Evolutionary conservation across 1,284 basidiomycete species (phyloP).

Genomic region (Cryptococcus amylolentus): DNA sequence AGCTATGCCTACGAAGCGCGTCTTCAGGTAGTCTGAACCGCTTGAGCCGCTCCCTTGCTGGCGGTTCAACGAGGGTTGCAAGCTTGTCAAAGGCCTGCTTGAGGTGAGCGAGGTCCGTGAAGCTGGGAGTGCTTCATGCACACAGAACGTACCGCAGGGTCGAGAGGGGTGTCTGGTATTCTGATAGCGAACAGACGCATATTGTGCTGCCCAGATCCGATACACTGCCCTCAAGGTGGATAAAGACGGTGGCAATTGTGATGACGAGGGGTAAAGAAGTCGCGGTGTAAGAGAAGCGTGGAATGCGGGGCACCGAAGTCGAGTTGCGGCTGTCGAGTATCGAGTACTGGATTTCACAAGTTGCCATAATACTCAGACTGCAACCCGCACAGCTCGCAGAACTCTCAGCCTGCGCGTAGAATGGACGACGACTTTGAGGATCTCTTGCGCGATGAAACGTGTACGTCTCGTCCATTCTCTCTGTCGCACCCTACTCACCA

Average conservation of each 20-base stretch:
- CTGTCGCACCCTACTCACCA: not conserved
- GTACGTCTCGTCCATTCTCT: not conserved
- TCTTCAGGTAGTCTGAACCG: constrained; percentile 32
- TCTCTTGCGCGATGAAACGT: constrained; percentile 11
- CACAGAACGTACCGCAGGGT: constrained; percentile 8
- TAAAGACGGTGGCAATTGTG: too few relatives aligned
- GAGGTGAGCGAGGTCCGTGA: not conserved
- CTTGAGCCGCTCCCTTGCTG: constrained; percentile 24
- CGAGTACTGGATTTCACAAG: not conserved
- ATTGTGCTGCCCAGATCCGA: not conserved
- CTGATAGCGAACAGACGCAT: constrained; percentile 18
- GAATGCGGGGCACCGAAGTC: not conserved
- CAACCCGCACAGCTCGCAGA: too few relatives aligned
- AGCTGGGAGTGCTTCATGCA: not conserved
- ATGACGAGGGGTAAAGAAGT: too few relatives aligned
- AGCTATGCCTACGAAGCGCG: constrained; percentile 17
- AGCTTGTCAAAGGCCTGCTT: constrained; percentile 26
- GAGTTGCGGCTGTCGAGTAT: not conserved
- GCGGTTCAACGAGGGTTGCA: constrained; percentile 17
- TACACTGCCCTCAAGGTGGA: too few relatives aligned
- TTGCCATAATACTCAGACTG: not conserved
- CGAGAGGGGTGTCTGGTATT: constrained; percentile 9
- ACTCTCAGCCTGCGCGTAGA: too few relatives aligned
- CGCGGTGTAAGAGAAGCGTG: too few relatives aligned
- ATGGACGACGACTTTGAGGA: constrained; percentile 26